phyloP scores from a whole-genome alignment of 257 asterid genomes.

The Solanum arcanum region DNA sequence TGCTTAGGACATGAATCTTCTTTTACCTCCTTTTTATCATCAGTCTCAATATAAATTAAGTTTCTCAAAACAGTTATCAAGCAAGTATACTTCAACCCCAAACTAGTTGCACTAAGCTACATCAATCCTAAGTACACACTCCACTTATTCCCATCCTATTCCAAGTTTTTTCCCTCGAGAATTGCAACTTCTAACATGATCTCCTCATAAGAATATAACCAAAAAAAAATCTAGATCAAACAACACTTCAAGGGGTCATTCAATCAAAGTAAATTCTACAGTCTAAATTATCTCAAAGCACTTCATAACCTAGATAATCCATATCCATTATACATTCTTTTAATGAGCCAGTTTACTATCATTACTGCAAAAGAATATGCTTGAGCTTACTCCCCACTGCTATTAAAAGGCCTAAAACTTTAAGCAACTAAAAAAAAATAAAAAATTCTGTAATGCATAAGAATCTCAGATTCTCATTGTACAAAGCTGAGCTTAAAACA shows the following conservation, averaged over 20 bases:
- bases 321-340: not conserved
- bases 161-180: not conserved
- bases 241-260: not conserved
- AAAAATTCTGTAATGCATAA: not conserved
- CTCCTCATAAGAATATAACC: not conserved
- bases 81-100: not conserved
- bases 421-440: not conserved
- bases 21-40: not conserved
- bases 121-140: not conserved
- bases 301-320: not conserved
- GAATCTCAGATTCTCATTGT: not conserved
- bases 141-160: not conserved
- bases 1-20: not conserved
- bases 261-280: not conserved
- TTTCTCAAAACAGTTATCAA: not conserved
- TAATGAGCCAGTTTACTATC: not conserved
- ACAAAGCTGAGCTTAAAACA: not conserved
- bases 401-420: not conserved
- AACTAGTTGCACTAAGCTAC: not conserved
- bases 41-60: not conserved
- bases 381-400: not conserved
- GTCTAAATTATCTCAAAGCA: not conserved
- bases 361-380: not conserved
- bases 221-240: not conserved
- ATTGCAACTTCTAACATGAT: not conserved